Base-by-base conservation (phyloP, 2,329 filamentous ascomycete genomes). In the Tolypocladium ovalisporum region DNA sequence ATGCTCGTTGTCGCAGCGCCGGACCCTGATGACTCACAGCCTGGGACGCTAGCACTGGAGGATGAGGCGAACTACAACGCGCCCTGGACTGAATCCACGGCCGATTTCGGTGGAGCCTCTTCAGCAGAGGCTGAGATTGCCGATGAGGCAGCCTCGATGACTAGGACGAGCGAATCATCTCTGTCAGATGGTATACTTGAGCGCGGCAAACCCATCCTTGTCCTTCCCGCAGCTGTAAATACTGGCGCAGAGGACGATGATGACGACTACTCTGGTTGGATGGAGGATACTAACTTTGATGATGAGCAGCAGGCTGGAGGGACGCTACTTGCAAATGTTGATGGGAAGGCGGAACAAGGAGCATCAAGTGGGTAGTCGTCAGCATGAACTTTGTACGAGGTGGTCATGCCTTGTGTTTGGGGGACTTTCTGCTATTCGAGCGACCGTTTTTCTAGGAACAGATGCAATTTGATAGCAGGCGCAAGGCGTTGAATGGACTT, bases 1-100 rank as follows among this genome's bases (percentile, higher is more conserved):
- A 68, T 89, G 44, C 74, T 89, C 5, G 80, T 89, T 19, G 84
- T 89, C 15, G 80, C 82, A 58, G 85, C 85, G 1, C 86, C 85
- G 1, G 73, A 74, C 1, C 86, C 85, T 1, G 73, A 74, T 13
- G 84, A 87, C 60, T 88, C 84, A 4, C 79, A 82, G 59, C 81
- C 82, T 2, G 73, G 73, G 2, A 81, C 80, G 6, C 82, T 82
- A 1, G 62, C 72, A 7, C 68, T 65, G 9, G 77, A 77, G 24
- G 68, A 73, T 13, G 60, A 62, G 15, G 54, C 57, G 1, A 62
- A 56, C 22, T 54, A 57, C 35, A 59, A 62, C 34, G 56, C 58
- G 19, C 51, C 60, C 4, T 66, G 62, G 64, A 56, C 55, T 1
- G 57, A 55, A 6, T 47, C 57, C 2, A 56, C 58, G 12, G 59